Base-by-base conservation (phyloP, 768 basidiomycete genomes). In the Hericium rajendrae region DNA sequence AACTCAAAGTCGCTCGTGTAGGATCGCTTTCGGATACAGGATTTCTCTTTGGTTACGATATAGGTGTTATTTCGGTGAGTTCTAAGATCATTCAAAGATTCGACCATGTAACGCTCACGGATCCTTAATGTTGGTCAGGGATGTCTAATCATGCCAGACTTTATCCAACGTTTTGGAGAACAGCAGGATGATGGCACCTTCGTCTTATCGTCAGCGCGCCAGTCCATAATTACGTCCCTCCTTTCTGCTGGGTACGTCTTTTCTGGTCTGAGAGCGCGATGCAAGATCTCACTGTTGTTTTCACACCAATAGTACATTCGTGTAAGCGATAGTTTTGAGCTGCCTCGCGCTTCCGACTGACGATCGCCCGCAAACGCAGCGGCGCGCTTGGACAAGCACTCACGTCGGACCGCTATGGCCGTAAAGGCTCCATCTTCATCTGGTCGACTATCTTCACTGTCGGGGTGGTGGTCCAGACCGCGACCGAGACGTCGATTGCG, bases 101-200 rank as follows among this genome's bases (percentile, higher is more conserved):
- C 3, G 3, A 26, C 16, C 16, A 2, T 10, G 2, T 9, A 38
- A 8, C 9, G 8, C n/a, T 11, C 38, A 41, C 28, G 6, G 6
- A 48, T 18, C n/a, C 18, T 48, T 46, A 48, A 12, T 3, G 40
- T 22, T 18, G 13, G 38, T 2, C 64, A 85, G 81, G 88, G 87
- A 75, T 88, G 85, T 64, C 69, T 90, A 37, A 88, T 89, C 58
- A 88, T 88, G 85, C 80, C 80, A 8, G 86, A 89, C 67, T 90
- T 90, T 68, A 76, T 87, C 62, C 62, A 71, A 54, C 80, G 86
- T 12, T 89, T 90, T 65, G 88, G 86, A 37, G 72, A 81, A 63
- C 53, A 75, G 3, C 76, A 70, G 51, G 63, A 67, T 2, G 65
- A 79, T 59, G 85, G 85, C 3, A 61, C 70, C 38, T 71, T 71